A percentile compares a stretch with the other conserved stretches of the same genome.
Evolutionary conservation across 805 yeast genomes (phyloP).

Genomic region (Candida saitoana): DNA sequence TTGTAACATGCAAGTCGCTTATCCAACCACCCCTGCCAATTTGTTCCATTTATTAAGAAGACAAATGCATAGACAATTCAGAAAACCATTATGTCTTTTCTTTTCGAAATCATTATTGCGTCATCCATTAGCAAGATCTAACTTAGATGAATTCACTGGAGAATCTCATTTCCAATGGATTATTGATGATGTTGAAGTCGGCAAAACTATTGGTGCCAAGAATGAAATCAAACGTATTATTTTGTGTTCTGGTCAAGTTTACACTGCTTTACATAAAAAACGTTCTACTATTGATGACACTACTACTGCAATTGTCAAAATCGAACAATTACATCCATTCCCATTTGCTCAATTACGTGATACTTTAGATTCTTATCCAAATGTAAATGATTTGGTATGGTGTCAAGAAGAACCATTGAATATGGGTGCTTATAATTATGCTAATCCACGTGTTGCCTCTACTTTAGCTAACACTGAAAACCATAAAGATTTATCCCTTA

Average conservation of each 20-base stretch:
- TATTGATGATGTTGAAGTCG: conserved; percentile 86
- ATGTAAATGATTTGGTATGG: conserved; percentile 85
- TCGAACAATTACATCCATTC: conserved; percentile 98
- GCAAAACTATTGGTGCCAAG: conserved; percentile 69
- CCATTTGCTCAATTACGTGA: conserved; percentile 94
- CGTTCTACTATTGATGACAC: conserved; percentile 74
- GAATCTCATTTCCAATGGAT: conserved; percentile 94
- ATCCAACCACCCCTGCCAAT: conserved; percentile 97
- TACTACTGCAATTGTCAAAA: conserved; percentile 79
- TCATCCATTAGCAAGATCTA: conserved; percentile 95
- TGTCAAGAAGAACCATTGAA: conserved; percentile 99
- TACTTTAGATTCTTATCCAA: conserved; percentile 72
- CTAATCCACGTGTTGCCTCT: conserved; percentile 77
- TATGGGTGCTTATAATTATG: conserved; percentile 86
- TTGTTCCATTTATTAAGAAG: conserved; percentile 95
- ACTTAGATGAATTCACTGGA: conserved; percentile 77
- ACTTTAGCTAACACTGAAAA: conserved; percentile 69
- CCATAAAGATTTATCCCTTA: conserved; percentile 53
- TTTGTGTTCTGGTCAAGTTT: conserved; percentile 89
- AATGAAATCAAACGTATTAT: conserved; percentile 86
- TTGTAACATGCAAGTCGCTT: conserved; percentile 95
- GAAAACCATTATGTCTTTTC: conserved; percentile 82
- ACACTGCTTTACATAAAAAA: conserved; percentile 84
- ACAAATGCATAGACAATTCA: conserved; percentile 98
- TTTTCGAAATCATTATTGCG: conserved; percentile 93